Evolutionary conservation across 2,329 filamentous ascomycete species (phyloP), one percentile per base, ranked within the genome.

Genomic region (Aspergillus ochraceus): DNA sequence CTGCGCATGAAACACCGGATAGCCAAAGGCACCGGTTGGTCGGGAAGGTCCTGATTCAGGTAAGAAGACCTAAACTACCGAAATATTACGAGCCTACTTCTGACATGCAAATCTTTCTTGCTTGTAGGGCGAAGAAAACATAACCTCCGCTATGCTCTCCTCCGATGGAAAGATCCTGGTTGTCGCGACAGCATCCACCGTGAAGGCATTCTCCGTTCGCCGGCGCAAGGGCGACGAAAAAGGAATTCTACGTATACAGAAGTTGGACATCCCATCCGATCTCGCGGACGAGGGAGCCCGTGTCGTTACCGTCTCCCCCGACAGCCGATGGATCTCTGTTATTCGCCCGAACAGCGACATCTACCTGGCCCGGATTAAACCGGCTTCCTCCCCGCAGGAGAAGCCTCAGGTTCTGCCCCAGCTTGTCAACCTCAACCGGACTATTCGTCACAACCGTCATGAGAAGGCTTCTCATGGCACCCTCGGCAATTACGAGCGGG

Each of bases 191-290:
- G 81, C 83, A 30, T 86, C 85, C 32, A 87, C 89, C 52, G 83
- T 94, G 68, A 97, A 92, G 76, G 79, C 91, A 12, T 98, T 96
- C 76, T 85, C 86, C 62, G 81, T 95, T 20, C 80, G 81, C 60
- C 81, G 83, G 62, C 77, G 78, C 54, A 80, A 79, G 67, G 72
- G 82, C 46, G 79, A 82, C 10, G 74, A 81, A 55, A 83, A 81
- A 19, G 84, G 86, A n/a, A 81, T 85, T 52, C 77, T 97, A 11
- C 85, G 85, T 47, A 84, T 97, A 55, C 85, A 87, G 32, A 91
- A 91, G 68, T 71, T 97, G 32, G 81, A 87, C 2, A 73, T 92
- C 20, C 86, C 90, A 5, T 73, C 80, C 1, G 75, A 79, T 4
- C 71, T 91, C 17, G 79, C 84, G 2, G 77, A 77, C 22, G 77